phyloP scores from a whole-genome alignment of 257 asterid species.

The Nyctanthes arbortristis region DNA sequence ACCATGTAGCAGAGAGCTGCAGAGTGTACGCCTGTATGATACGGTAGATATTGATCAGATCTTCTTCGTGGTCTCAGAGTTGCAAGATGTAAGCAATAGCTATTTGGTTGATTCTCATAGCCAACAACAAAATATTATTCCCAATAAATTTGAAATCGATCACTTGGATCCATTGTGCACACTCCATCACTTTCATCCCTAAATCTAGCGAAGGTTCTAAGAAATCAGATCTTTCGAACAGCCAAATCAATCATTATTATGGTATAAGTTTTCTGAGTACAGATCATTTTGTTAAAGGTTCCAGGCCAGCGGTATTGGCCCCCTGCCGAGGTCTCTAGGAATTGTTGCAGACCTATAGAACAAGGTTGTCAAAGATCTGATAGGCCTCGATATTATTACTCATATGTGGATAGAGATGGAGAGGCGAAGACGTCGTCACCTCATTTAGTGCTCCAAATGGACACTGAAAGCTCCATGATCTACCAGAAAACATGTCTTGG shows the following conservation, averaged over 20 bases:
- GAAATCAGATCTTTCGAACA: too few species aligned
- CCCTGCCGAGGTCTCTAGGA: conserved; percentile 58
- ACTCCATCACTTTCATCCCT: too few species aligned
- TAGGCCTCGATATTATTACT: conserved; percentile 59
- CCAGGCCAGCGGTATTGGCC: conserved; percentile 62
- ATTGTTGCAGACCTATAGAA: conserved; percentile 58
- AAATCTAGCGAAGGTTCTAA: too few species aligned
- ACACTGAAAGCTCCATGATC: conserved; percentile 67
- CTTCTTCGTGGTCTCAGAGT: conserved; percentile 58
- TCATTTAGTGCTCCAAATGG: conserved; percentile 79
- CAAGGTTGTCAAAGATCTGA: conserved; percentile 41
- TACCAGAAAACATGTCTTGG: conserved; percentile 76
- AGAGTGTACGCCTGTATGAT: conserved; percentile 68
- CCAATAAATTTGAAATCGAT: not conserved
- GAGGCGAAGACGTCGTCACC: conserved; percentile 42
- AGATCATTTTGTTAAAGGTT: conserved; percentile 32
- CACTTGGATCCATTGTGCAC: not conserved
- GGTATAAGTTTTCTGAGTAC: not conserved
- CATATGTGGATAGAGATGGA: conserved; percentile 53
- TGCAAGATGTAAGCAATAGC: conserved; percentile 63
- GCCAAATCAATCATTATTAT: too few species aligned
- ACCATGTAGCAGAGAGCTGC: conserved; percentile 57
- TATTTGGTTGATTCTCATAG: not conserved
- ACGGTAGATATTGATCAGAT: conserved; percentile 45
- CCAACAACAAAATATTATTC: not conserved